Base-by-base conservation (phyloP, 306 rosid genomes). In the Trifolium fragiferum region DNA sequence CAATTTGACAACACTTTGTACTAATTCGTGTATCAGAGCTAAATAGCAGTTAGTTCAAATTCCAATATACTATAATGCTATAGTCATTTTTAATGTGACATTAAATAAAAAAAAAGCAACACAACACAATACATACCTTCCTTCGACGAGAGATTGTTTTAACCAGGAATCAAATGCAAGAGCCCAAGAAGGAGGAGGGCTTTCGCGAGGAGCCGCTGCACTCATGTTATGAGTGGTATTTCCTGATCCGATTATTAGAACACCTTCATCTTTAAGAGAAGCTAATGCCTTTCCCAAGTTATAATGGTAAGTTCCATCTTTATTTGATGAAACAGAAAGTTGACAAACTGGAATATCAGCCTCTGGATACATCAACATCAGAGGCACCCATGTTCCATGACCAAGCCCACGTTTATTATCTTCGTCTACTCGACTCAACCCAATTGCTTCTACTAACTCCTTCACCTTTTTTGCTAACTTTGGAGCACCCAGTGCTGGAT, bases 401-500 rank as follows among this genome's bases (percentile, higher is more conserved):
- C 21, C 70, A 41, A 66, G 70, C 5, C 70, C 70, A 0, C 70
- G 70, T 4, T 66, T 41, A 21, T 33, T 66, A 43, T 66, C 71
- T 41, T 66, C 71, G 16, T 66, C 35, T 3, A 66, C 71, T 10
- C 54, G 20, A 13, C 53, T 66, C 35, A 66, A 40, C 7, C 71
- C 71, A 0, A 54, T 41, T 41, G 33, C 51, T 66, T 20, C 33
- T 4, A 66, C 14, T 21, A 87, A 68, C 25, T 84, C 81, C 74
- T 91, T 89, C 84, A 87, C 90, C 63, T 80, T 86, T 77, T 32
- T 82, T 15, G 89, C 92, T 40, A 87, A n/a, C 1, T 76, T 53
- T 25, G 92, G 92, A 13, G 92, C 85, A 10, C 90, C 92, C 2
- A 89, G 87, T 18, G 94, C 90, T 7, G 88, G 92, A 83, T 91